Evolutionary conservation across 768 basidiomycete species (phyloP), one percentile per base, ranked within the genome.

Genomic region (Tulasnella sp.): DNA sequence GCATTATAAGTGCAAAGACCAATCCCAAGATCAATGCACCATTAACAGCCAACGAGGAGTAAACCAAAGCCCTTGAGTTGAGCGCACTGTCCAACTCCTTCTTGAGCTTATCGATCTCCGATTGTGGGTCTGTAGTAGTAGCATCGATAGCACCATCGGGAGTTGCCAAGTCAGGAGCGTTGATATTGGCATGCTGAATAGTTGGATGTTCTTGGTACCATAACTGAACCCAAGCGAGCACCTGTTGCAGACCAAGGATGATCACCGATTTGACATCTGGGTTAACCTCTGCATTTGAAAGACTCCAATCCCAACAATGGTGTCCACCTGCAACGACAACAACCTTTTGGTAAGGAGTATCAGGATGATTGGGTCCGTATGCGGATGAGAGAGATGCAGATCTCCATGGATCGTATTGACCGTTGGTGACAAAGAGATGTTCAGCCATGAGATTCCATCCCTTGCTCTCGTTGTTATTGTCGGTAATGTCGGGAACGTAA

Each of bases 361-460:
- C 45, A 8, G 16, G 25, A 4, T 10, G 13, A 15, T 29, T 22
- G 19, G 45, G 32, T 19, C 31, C 45, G 1, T 13, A 47, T 28
- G 29, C 37, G 8, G 44, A 46, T 3, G 53, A 53, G 15, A 53
- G 29, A 2, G 53, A 46, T 7, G 53, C 53, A 5, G 32, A 47
- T 13, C 35, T 16, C 45, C 45, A 47, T 3, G 53, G 53, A 31
- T 53, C 53, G 35, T 35, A 45, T n/a, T 47, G 29, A 9, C 53
- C 53, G 34, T 53, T 53, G 12, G 40, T 20, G 25, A 47, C 44
- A 32, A 46, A 35, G 16, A 53, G 53, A 8, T 45, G 25, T 2
- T 47, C 34, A 12, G n/a, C 53, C 9, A 37, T 25, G 4, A 53
- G 25, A 22, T 53, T 34, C 53, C 53, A 53, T 22, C 53, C 53